Conservation (phyloP, 805 yeast species). For the Zygosaccharomyces gambellarensis region DNA sequence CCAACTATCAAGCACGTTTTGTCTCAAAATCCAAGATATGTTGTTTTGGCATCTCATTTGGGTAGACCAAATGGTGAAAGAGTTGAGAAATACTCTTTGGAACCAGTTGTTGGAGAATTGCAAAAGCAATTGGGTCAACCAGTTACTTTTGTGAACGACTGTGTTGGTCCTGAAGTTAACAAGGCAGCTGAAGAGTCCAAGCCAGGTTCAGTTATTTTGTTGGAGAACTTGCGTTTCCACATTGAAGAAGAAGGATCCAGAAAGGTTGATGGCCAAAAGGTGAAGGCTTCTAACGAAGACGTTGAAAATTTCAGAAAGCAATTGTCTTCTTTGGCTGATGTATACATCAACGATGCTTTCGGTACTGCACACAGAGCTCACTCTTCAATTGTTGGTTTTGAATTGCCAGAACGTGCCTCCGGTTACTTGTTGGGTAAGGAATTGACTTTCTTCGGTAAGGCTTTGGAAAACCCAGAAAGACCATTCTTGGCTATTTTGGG, state of each 20-base stretch:
- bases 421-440: conserved; percentile 99
- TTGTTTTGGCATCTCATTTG: conserved; percentile 91
- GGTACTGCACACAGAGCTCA: conserved; percentile 99
- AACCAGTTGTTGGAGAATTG: conserved; percentile 91
- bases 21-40: conserved; percentile 85
- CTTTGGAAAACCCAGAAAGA: conserved; percentile 95
- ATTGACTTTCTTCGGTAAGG: conserved; percentile 95
- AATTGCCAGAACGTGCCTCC: conserved; percentile 92
- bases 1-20: conserved; percentile 96
- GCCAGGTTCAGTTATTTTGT: conserved; percentile 77
- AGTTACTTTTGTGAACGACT: conserved; percentile 81
- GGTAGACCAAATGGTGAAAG: conserved; percentile 99
- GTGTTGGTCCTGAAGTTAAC: conserved; percentile 90
- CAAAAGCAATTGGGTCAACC: conserved; percentile 64
- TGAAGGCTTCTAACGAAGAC: conserved; percentile 81
- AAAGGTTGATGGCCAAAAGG: conserved; percentile 88
- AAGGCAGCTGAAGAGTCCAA: conserved; percentile 66
- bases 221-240: conserved; percentile 98
- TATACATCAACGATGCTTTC: conserved; percentile 95
- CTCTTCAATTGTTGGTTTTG: conserved; percentile 98
- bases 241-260: conserved; percentile 94
- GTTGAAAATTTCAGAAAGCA: conserved; percentile 85
- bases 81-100: conserved; percentile 79
- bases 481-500: conserved; percentile 98
- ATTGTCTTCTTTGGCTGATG: conserved; percentile 91